Evolutionary conservation across 2,329 filamentous ascomycete genomes (phyloP).

Genomic region (Exophiala mesophila): DNA sequence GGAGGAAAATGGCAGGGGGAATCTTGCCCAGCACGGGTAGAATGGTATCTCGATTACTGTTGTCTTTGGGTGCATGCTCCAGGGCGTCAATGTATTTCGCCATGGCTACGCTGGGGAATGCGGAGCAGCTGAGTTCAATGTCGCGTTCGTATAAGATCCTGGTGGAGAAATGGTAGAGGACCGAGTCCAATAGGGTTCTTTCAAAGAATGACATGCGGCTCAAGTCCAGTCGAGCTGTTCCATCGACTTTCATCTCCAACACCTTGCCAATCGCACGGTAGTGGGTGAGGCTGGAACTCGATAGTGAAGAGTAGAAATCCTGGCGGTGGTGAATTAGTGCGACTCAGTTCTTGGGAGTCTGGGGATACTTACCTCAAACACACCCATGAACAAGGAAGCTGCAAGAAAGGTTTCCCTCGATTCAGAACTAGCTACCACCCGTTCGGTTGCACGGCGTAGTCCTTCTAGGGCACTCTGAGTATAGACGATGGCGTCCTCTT

Average conservation of each 20-base stretch:
- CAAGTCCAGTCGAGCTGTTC: slow-evolving; percentile 12
- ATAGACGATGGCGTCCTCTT: slow-evolving; percentile 19
- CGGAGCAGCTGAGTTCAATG: slow-evolving; percentile 12
- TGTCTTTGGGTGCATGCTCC: slow-evolving; percentile 4
- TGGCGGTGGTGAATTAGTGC: slow-evolving; percentile 6
- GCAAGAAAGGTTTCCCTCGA: slow-evolving; percentile 15
- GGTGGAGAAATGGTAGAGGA: slow-evolving; percentile 20
- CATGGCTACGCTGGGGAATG: slow-evolving; percentile 14
- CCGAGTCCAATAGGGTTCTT: slow-evolving; percentile 17
- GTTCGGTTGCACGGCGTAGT: slow-evolving; percentile 11
- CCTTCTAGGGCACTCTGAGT: slow-evolving; percentile 18
- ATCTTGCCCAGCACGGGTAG: slow-evolving; percentile 16
- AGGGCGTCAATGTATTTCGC: slow-evolving; percentile 19
- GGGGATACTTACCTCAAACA: slow-evolving; percentile 13
- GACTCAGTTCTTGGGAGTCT: neutral
- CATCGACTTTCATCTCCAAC: slow-evolving; percentile 11
- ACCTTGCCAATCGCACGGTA: slow-evolving; percentile 17
- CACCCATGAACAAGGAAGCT: slow-evolving; percentile 19
- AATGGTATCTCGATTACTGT: slow-evolving; percentile 1
- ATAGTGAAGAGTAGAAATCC: slow-evolving; percentile 18
- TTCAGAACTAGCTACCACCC: neutral
- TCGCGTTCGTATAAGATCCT: slow-evolving; percentile 17
- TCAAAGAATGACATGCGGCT: slow-evolving; percentile 12
- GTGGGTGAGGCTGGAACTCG: slow-evolving; percentile 16
- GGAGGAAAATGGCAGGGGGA: slow-evolving; percentile 14